Evolutionary conservation across 257 asterid genomes (phyloP).

Genomic region (Salvia hispanica): DNA sequence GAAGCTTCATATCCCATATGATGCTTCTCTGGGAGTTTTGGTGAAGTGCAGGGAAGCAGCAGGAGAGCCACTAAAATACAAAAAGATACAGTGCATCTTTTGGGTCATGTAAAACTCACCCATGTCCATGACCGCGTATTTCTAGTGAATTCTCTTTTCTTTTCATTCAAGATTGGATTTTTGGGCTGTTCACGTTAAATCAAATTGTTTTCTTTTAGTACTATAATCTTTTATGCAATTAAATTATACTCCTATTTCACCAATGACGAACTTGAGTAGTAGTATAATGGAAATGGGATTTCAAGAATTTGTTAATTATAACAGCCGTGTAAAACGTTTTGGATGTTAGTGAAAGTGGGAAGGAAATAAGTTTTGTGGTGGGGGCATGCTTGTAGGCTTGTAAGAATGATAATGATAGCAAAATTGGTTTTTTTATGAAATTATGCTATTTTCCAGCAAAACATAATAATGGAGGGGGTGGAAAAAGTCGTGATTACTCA

Average conservation of each 20-base stretch:
- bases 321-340: constrained; percentile 9
- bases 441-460: no score
- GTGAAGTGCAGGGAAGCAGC: constrained; percentile 21
- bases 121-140: constrained; percentile 8
- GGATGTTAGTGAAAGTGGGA: not conserved
- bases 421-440: no score
- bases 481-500: no score
- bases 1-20: constrained; percentile 23
- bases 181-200: no score
- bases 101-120: constrained; percentile 10
- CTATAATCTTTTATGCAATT: not conserved
- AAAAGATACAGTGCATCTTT: constrained; percentile 17
- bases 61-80: not conserved
- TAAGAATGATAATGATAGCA: no score
- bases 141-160: not conserved
- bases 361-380: no score
- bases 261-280: not conserved
- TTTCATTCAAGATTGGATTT: no score
- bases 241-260: not conserved
- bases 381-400: no score
- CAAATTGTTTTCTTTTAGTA: no score
- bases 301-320: not conserved
- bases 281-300: constrained; percentile 1
- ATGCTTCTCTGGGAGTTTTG: constrained; percentile 13
- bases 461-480: no score